phyloP scores from a whole-genome alignment of 306 rosid genomes.

The Prunus padus region DNA sequence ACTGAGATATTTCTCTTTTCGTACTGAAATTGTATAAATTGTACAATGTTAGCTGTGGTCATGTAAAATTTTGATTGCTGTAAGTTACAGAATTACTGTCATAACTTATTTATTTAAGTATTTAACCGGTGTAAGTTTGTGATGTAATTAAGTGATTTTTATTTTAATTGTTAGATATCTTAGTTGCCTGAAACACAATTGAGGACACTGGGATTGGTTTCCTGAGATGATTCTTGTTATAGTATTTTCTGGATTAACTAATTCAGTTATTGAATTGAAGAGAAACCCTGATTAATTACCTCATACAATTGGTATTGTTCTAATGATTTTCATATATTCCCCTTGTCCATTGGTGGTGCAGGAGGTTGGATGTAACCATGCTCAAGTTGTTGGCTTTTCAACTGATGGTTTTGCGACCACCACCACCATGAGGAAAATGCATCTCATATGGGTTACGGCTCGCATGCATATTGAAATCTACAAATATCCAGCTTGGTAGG shows the following conservation, averaged over 20 bases:
- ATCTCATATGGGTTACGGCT: slow-evolving; percentile 97
- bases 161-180: not conserved
- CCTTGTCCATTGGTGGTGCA: slow-evolving; percentile 36
- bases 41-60: not conserved
- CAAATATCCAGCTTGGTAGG: slow-evolving; percentile 93
- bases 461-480: slow-evolving; percentile 98
- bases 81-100: not conserved
- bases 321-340: not conserved
- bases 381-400: slow-evolving; percentile 92
- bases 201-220: not conserved
- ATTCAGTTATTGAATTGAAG: too few relatives aligned
- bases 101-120: not conserved
- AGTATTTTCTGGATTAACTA: not conserved
- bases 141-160: not conserved
- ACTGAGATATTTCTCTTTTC: not conserved
- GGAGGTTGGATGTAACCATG: slow-evolving; percentile 99
- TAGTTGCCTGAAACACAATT: not conserved
- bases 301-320: not conserved
- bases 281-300: not conserved
- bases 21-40: not conserved
- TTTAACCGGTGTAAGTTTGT: not conserved
- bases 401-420: slow-evolving; percentile 96
- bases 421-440: slow-evolving; percentile 86
- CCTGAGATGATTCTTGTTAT: not conserved
- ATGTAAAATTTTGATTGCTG: not conserved